phyloP scores from a whole-genome alignment of 2,329 filamentous ascomycete species.

The Pseudophaeomoniella oleicola region DNA sequence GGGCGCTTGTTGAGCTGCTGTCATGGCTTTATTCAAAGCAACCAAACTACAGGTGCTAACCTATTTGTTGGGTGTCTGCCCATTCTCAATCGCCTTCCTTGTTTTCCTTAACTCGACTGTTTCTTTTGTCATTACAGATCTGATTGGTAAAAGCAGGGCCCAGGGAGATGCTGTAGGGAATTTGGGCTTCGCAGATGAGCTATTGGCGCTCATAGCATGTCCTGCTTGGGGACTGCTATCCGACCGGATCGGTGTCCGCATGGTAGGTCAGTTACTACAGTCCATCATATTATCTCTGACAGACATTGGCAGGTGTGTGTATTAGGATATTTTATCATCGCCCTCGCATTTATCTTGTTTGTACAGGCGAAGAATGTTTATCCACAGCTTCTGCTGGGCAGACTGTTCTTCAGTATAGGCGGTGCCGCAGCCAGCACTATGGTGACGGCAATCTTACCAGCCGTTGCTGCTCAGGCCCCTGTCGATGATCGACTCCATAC shows the following conservation, averaged over 20 bases:
- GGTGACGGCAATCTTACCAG: conserved; percentile 88
- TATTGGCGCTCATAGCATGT: conserved; percentile 32
- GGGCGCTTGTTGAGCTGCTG: too few species aligned
- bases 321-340: conserved; percentile 69
- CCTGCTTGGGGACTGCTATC: conserved; percentile 35
- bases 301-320: conserved; percentile 36
- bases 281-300: conserved; percentile 1
- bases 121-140: conserved; percentile 50
- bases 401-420: conserved; percentile 78
- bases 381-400: conserved; percentile 70
- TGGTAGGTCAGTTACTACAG: conserved; percentile 19
- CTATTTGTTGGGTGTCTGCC: conserved; percentile 47
- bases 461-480: conserved; percentile 32
- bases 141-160: conserved; percentile 39
- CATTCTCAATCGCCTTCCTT: conserved; percentile 51
- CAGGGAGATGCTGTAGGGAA: conserved; percentile 48
- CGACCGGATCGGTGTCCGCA: conserved; percentile 31
- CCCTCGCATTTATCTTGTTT: conserved; percentile 59
- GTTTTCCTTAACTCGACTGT: conserved; percentile 52
- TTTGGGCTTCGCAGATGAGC: conserved; percentile 34
- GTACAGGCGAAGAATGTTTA: conserved; percentile 81
- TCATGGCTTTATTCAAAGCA: conserved; percentile 34
- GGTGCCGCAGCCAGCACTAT: conserved; percentile 93
- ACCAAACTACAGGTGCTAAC: conserved; percentile 40
- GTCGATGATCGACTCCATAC: conserved; percentile 9